These are phyloP conservation scores for Aspergillus panamensis DNA, from an alignment of 495 filamentous ascomycete genomes.

Conservation along the genomic window DNA sequence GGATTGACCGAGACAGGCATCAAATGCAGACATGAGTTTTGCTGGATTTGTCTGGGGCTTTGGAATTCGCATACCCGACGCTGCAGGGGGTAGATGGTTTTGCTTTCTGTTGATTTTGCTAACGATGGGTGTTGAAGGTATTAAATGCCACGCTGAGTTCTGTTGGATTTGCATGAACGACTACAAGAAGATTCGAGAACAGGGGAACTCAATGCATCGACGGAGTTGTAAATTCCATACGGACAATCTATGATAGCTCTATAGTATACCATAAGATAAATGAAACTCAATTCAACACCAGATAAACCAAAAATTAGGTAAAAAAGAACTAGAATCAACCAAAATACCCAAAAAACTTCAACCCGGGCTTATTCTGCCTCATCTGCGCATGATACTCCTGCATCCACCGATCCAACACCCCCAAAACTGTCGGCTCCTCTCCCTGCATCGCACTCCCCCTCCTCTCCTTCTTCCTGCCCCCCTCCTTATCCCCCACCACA, in stretches of 20 bases:
- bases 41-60: slow-evolving; percentile 8
- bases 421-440: background rate
- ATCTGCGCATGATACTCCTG: background rate
- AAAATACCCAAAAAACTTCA: background rate
- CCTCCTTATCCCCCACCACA: background rate
- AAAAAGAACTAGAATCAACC: no score
- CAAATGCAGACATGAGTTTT: slow-evolving; percentile 15
- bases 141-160: slow-evolving; percentile 14
- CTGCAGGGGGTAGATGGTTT: background rate
- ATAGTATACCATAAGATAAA: background rate
- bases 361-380: background rate
- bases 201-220: slow-evolving; percentile 14
- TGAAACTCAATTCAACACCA: background rate
- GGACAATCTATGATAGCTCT: slow-evolving; percentile 8
- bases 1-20: slow-evolving; percentile 12
- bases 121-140: slow-evolving; percentile 9
- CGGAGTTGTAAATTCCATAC: slow-evolving; percentile 15
- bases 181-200: slow-evolving; percentile 11
- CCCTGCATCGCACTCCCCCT: background rate
- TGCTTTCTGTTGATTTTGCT: background rate
- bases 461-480: background rate
- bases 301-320: no score
- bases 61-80: slow-evolving; percentile 13
- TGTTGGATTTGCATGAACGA: slow-evolving; percentile 14
- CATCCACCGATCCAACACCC: background rate